Conservation (phyloP, 129 eudicot genomes). For the Heracleum sosnowskyi region DNA sequence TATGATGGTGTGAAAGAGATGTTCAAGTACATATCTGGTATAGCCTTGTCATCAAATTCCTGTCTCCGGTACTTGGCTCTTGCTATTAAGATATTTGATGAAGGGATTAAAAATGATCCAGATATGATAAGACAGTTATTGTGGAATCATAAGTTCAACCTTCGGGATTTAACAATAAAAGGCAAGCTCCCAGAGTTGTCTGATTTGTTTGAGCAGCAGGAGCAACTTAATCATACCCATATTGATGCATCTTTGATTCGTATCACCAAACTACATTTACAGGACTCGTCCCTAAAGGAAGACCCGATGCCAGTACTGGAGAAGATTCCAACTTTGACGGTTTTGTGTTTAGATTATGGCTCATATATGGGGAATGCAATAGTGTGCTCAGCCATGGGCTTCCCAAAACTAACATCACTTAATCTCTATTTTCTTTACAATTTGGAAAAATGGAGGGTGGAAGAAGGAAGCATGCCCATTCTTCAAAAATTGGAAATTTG, state of each 20-base stretch:
- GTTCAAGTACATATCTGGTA: no score
- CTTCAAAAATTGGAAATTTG: no score
- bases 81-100: no score
- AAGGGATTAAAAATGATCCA: no score
- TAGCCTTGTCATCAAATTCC: no score
- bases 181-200: not conserved
- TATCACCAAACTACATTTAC: not conserved
- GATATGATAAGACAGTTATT: no score
- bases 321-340: not conserved
- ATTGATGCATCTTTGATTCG: not conserved
- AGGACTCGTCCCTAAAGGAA: not conserved
- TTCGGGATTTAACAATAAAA: not conserved
- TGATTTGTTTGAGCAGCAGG: not conserved
- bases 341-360: accelerated
- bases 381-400: not conserved
- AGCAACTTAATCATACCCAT: not conserved
- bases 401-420: not conserved
- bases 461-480: not conserved
- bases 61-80: no score
- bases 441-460: not conserved
- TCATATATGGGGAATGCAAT: not conserved
- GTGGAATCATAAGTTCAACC: no score
- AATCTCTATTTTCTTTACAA: accelerated
- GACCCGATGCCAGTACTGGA: not conserved
- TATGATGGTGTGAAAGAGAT: no score